phyloP scores from a whole-genome alignment of 2,329 filamentous ascomycete genomes.

The Leptographium radiaticola region DNA sequence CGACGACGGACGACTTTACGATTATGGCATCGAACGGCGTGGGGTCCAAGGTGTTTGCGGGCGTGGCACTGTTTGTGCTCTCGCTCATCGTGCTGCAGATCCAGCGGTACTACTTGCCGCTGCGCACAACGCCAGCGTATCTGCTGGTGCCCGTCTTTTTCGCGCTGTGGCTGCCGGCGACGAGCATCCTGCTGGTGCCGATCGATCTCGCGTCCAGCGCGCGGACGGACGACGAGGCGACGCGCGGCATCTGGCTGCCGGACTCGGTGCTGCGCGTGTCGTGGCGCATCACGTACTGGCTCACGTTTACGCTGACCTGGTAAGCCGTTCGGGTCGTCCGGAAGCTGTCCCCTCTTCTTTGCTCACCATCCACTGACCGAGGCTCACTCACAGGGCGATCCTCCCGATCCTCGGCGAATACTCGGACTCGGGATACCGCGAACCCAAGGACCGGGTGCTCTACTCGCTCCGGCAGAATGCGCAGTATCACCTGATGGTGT shows the following conservation, averaged over 20 bases:
- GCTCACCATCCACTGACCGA: neutral
- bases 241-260: constrained; percentile 78
- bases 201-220: constrained; percentile 89
- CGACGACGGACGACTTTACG: neutral
- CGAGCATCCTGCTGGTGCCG: constrained; percentile 82
- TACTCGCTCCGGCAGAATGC: constrained; percentile 83
- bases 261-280: constrained; percentile 66
- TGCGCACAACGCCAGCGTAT: constrained; percentile 82
- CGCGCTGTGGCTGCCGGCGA: constrained; percentile 82
- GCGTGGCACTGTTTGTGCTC: constrained; percentile 59
- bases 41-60: constrained; percentile 61
- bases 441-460: constrained; percentile 64
- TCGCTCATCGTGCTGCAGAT: constrained; percentile 69
- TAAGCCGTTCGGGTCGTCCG: constrained; percentile 21
- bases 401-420: constrained; percentile 90
- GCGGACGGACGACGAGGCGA: constrained; percentile 53
- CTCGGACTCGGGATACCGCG: constrained; percentile 83
- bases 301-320: constrained; percentile 93
- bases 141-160: constrained; percentile 89
- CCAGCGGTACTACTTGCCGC: constrained; percentile 76
- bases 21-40: neutral
- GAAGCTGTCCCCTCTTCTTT: neutral
- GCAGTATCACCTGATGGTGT: constrained; percentile 72
- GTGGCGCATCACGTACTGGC: constrained; percentile 95
- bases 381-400: constrained; percentile 51